phyloP scores from a whole-genome alignment of 2,329 filamentous ascomycete genomes.

The Colletotrichum brevisporum region DNA sequence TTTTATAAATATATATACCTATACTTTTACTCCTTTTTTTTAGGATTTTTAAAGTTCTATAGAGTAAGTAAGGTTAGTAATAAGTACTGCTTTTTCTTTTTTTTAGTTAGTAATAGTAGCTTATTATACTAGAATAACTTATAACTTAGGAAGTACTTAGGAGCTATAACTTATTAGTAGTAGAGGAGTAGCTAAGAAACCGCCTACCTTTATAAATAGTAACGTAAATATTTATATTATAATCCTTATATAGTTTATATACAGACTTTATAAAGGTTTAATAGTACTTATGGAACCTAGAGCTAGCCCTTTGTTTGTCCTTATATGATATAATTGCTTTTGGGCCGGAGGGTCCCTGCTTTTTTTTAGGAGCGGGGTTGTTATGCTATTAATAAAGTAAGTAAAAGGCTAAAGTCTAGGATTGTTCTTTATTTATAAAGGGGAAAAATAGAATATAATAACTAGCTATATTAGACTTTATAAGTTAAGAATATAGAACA shows the following conservation, averaged over 20 bases:
- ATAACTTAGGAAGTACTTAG: not conserved
- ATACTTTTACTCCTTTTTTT: not conserved
- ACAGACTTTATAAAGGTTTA: slow-evolving; percentile 3
- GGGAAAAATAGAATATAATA: not conserved
- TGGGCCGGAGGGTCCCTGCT: not conserved
- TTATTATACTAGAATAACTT: slow-evolving; percentile 4
- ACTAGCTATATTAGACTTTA: not conserved
- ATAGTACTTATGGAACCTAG: slow-evolving; percentile 1
- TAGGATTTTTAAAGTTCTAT: slow-evolving; percentile 3
- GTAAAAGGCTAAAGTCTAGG: slow-evolving; percentile 6
- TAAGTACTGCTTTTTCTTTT: not conserved
- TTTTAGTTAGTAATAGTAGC: not conserved
- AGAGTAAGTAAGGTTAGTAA: not conserved
- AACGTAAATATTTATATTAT: slow-evolving; percentile 5
- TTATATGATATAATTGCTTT: not conserved
- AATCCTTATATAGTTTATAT: slow-evolving; percentile 12
- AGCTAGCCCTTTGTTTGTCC: not conserved
- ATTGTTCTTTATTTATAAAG: not conserved
- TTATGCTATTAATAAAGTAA: not conserved
- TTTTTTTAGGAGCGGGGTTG: not conserved
- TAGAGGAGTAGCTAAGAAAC: slow-evolving; percentile 19
- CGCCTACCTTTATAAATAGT: not conserved
- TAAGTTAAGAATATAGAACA: not conserved
- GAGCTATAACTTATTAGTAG: not conserved
- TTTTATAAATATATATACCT: too few species aligned